phyloP scores from a whole-genome alignment of 176 grass and related monocot genomes.

The Cymbopogon citratus region DNA sequence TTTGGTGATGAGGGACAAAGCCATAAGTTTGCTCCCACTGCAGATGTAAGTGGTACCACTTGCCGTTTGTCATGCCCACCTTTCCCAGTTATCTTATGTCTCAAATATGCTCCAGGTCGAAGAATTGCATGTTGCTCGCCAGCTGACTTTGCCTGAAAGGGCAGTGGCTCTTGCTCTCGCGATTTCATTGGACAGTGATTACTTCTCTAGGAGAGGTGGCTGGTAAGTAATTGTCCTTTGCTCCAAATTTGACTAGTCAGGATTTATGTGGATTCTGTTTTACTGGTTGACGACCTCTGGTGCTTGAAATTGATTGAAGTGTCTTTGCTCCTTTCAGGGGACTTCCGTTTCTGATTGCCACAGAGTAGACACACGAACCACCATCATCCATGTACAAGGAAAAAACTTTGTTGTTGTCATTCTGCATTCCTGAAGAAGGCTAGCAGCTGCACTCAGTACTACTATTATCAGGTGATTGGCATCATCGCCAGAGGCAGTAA shows the following conservation, averaged over 20 bases:
- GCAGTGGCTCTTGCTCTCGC: slow-evolving; percentile 83
- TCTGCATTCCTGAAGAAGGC: slow-evolving; percentile 15
- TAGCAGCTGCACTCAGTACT: not conserved
- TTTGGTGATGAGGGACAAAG: slow-evolving; percentile 60
- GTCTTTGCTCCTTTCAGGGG: slow-evolving; percentile 64
- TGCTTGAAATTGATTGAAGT: slow-evolving; percentile 20
- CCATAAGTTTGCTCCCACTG: slow-evolving; percentile 16
- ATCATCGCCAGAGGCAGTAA: not conserved
- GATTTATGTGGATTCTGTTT: not conserved
- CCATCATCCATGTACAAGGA: not conserved
- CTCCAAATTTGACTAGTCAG: slow-evolving; percentile 4
- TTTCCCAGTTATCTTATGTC: not conserved
- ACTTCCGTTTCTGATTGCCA: slow-evolving; percentile 68
- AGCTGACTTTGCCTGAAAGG: slow-evolving; percentile 76
- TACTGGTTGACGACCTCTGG: not conserved
- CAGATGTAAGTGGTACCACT: slow-evolving; percentile 14
- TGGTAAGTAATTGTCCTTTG: slow-evolving; percentile 44
- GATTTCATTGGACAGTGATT: slow-evolving; percentile 73
- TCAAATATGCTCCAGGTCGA: slow-evolving; percentile 46
- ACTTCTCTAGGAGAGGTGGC: slow-evolving; percentile 83
- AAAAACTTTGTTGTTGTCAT: not conserved
- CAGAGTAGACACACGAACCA: slow-evolving; percentile 37
- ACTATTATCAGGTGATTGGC: not conserved
- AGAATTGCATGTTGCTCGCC: slow-evolving; percentile 61
- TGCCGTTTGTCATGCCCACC: not conserved